Evolutionary conservation across 176 grass and related monocot species (phyloP).

Genomic region (Oryza glumipatula): DNA sequence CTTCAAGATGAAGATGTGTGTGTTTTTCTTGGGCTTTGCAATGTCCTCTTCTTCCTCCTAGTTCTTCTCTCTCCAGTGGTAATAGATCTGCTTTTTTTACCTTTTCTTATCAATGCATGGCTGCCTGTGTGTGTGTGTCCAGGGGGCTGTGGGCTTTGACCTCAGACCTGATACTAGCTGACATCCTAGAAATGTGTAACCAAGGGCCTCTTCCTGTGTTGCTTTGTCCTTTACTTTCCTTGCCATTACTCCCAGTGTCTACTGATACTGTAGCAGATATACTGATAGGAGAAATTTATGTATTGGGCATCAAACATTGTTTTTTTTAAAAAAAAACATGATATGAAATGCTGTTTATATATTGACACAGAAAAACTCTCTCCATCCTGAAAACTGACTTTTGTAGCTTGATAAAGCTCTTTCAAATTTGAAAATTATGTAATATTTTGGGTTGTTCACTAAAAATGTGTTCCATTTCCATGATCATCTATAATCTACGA

Average conservation of each 20-base stretch:
- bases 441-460: neutral
- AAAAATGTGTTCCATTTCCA: neutral
- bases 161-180: slow-evolving; percentile 23
- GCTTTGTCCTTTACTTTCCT: neutral
- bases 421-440: neutral
- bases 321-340: neutral
- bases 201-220: neutral
- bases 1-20: neutral
- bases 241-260: neutral
- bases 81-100: slow-evolving; percentile 36
- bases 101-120: slow-evolving; percentile 60
- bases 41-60: slow-evolving; percentile 53
- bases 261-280: neutral
- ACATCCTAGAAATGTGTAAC: slow-evolving; percentile 50
- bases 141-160: slow-evolving; percentile 51
- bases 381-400: neutral
- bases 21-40: slow-evolving; percentile 46
- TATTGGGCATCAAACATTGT: neutral
- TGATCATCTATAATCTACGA: neutral
- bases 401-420: neutral
- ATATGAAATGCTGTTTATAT: neutral
- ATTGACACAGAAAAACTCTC: neutral
- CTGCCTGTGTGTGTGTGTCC: slow-evolving; percentile 45
- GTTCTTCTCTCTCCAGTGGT: slow-evolving; percentile 5
- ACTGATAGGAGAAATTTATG: neutral